Conservation (phyloP, 805 yeast species). For the Komagataella pastoris region DNA sequence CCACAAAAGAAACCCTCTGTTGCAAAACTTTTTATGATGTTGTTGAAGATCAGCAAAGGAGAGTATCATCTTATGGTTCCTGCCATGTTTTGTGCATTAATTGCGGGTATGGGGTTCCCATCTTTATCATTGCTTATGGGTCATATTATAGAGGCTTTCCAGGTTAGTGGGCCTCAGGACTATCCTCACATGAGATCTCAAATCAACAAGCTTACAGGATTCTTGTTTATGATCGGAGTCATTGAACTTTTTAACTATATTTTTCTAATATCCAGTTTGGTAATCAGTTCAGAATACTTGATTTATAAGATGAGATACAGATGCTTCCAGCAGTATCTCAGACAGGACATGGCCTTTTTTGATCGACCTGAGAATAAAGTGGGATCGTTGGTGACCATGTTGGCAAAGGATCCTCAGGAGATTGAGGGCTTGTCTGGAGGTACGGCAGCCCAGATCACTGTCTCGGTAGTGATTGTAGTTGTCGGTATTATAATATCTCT, state of each 20-base stretch:
- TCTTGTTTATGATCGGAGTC: not conserved
- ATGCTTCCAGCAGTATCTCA: slow-evolving; percentile 33
- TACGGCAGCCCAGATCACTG: slow-evolving; percentile 37
- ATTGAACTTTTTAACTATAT: not conserved
- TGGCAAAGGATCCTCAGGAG: slow-evolving; percentile 77
- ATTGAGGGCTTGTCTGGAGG: slow-evolving; percentile 52
- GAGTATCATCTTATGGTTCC: not conserved
- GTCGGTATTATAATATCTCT: slow-evolving; percentile 68
- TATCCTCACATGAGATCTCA: not conserved
- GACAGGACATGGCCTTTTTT: slow-evolving; percentile 44
- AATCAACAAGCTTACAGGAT: not conserved
- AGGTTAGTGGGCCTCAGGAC: not conserved
- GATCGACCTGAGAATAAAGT: slow-evolving; percentile 22
- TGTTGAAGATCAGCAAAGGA: not conserved
- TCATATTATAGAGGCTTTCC: not conserved
- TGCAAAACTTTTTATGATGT: not conserved
- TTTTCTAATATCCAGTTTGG: not conserved
- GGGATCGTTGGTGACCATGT: slow-evolving; percentile 45
- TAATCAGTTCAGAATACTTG: slow-evolving; percentile 47
- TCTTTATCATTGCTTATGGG: not conserved
- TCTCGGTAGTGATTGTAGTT: slow-evolving; percentile 35
- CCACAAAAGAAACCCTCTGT: not conserved
- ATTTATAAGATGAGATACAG: slow-evolving; percentile 34
- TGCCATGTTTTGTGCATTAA: not conserved
- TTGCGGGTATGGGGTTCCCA: not conserved